A percentile compares a stretch with the other conserved stretches of the same genome.
phyloP scores from a whole-genome alignment of 208 protist species.

The Wallacemonas sp. region DNA sequence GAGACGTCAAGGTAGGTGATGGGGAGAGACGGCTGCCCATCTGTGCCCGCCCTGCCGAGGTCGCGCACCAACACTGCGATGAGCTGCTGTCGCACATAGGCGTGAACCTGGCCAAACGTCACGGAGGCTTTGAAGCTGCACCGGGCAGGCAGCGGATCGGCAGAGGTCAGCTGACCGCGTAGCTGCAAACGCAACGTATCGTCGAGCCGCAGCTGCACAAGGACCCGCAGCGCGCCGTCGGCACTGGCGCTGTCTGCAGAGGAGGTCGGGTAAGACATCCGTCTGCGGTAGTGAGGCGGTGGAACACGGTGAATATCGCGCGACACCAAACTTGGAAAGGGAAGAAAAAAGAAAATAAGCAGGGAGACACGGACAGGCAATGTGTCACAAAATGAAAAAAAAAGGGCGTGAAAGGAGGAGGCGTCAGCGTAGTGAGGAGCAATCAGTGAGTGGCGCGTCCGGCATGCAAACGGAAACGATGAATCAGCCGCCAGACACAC shows the following conservation, averaged over 20 bases:
- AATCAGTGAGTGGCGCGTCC: too few relatives aligned
- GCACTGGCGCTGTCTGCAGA: background rate
- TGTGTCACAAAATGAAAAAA: too few relatives aligned
- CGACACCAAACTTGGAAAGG: too few relatives aligned
- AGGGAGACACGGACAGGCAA: too few relatives aligned
- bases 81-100: background rate
- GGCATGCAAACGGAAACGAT: too few relatives aligned
- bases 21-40: background rate
- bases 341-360: too few relatives aligned
- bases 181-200: background rate
- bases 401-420: too few relatives aligned
- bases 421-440: too few relatives aligned
- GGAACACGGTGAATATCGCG: background rate
- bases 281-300: too few relatives aligned
- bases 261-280: background rate
- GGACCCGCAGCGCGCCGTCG: background rate
- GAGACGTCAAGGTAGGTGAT: constrained; percentile 1
- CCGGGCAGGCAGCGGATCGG: background rate
- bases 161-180: background rate
- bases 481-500: too few relatives aligned
- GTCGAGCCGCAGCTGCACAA: constrained; percentile 2
- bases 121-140: background rate
- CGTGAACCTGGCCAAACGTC: constrained; percentile 4
- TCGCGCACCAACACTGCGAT: background rate
- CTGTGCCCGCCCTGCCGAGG: background rate